These are phyloP conservation scores for Fusarium sp. DNA, from an alignment of 2,329 filamentous ascomycete genomes.

Conservation along the genomic window DNA sequence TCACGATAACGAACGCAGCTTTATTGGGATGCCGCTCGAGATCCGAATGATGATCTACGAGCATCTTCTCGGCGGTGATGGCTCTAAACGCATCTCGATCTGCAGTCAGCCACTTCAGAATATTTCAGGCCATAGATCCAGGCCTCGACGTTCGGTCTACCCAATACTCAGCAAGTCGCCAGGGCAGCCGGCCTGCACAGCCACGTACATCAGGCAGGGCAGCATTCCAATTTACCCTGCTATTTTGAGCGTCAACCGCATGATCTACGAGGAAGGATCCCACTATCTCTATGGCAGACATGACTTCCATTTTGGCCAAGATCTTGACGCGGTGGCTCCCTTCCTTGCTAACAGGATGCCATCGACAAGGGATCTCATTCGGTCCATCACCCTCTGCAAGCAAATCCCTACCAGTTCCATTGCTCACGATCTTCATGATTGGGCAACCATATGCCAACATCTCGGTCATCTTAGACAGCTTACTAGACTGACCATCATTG, in stretches of 20 bases:
- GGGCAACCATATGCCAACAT: background rate
- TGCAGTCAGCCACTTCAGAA: background rate
- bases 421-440: background rate
- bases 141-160: background rate
- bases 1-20: background rate
- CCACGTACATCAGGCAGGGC: background rate
- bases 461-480: background rate
- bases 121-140: background rate
- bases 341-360: background rate
- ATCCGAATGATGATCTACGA: background rate
- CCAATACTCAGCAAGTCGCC: background rate
- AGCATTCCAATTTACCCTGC: background rate
- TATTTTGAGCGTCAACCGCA: background rate
- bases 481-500: background rate
- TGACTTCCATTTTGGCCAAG: background rate
- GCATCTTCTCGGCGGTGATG: background rate
- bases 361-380: background rate
- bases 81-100: background rate
- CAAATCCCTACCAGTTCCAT: background rate
- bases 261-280: background rate
- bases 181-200: background rate
- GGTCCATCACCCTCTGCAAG: background rate
- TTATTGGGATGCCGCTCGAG: background rate
- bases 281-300: background rate
- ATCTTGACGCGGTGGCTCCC: background rate